Evolutionary conservation across 2,329 filamentous ascomycete genomes (phyloP).

Genomic region (Diatrype stigma): DNA sequence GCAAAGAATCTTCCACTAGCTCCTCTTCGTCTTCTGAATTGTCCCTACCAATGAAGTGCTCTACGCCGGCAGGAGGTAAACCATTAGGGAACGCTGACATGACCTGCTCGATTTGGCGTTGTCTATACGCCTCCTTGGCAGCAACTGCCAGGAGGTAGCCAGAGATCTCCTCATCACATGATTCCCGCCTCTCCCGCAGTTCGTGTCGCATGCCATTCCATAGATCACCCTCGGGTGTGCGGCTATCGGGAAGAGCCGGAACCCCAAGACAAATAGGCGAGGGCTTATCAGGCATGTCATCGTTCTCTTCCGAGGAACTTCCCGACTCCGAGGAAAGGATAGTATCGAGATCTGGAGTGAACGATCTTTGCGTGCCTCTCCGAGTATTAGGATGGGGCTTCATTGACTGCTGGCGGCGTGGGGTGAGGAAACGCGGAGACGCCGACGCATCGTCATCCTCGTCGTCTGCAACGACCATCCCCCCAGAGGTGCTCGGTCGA

Average conservation of each 20-base stretch:
- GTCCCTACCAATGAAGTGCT: constrained; percentile 66
- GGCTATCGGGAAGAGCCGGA: constrained; percentile 22
- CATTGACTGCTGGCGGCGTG: constrained; percentile 36
- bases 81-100: constrained; percentile 72
- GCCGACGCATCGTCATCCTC: constrained; percentile 22
- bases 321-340: constrained; percentile 41
- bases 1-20: constrained; percentile 34
- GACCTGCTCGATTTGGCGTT: constrained; percentile 68
- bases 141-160: constrained; percentile 76
- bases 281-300: constrained; percentile 9
- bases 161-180: constrained; percentile 70
- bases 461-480: constrained; percentile 19
- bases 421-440: constrained; percentile 32
- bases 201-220: constrained; percentile 31
- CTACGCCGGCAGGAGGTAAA: constrained; percentile 63
- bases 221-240: constrained; percentile 24
- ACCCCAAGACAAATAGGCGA: constrained; percentile 15
- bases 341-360: constrained; percentile 38
- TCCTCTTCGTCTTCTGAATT: constrained; percentile 55
- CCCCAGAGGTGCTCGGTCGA: constrained; percentile 13
- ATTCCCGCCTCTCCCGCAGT: constrained; percentile 54
- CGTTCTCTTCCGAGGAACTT: constrained; percentile 31
- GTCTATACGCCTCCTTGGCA: constrained; percentile 73
- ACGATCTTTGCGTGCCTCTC: constrained; percentile 35
- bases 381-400: constrained; percentile 37